phyloP scores from a whole-genome alignment of 148 eudicot genomes.

The Camellia granthamiana region DNA sequence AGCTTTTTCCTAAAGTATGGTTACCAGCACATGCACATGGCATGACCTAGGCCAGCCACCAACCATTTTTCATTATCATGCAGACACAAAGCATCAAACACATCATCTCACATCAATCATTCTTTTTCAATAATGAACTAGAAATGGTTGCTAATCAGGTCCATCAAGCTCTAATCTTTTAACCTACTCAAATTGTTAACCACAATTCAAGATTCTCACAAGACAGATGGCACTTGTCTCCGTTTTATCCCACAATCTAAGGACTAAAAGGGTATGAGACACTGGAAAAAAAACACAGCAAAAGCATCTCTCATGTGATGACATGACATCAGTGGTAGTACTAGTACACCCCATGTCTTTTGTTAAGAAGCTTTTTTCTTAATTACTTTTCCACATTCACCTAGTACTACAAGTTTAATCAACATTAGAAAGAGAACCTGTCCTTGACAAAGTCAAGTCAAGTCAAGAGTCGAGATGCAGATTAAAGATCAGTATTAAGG shows the following conservation, averaged over 20 bases:
- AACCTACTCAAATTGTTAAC: neutral
- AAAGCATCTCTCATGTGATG: neutral
- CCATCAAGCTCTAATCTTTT: too few species aligned
- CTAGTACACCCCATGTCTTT: neutral
- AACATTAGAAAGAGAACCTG: constrained; percentile 14
- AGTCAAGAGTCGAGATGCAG: constrained; percentile 14
- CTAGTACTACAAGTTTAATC: constrained; percentile 29
- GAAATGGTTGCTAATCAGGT: too few species aligned
- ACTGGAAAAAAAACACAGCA: neutral
- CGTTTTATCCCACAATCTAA: neutral
- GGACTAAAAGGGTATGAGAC: neutral
- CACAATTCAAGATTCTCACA: neutral
- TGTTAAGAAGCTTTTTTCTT: constrained; percentile 3
- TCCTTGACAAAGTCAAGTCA: neutral
- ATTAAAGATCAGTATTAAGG: constrained; percentile 28
- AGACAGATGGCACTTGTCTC: neutral
- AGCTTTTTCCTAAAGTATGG: too few species aligned
- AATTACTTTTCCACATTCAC: constrained; percentile 30
- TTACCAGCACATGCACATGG: too few species aligned
- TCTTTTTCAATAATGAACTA: too few species aligned
- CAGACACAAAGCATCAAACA: too few species aligned
- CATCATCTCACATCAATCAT: too few species aligned
- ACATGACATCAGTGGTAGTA: neutral
- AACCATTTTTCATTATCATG: too few species aligned
- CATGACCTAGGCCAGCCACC: too few species aligned